Base-by-base conservation (phyloP, 768 basidiomycete genomes). In the Mycena venus region DNA sequence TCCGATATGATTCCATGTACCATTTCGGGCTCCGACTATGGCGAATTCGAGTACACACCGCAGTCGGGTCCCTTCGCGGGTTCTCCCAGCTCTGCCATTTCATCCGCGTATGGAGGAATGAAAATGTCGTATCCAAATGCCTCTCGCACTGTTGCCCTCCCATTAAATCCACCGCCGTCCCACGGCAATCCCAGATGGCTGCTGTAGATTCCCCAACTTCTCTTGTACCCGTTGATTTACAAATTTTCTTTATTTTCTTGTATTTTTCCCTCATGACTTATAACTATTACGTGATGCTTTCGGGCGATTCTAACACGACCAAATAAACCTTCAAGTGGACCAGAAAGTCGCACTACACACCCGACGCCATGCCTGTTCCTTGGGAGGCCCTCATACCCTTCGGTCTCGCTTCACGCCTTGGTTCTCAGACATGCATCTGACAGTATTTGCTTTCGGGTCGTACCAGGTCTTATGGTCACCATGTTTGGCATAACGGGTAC, bases 371-470 rank as follows among this genome's bases (percentile, higher is more conserved):
- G 97, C 97, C 97, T 68, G 93, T 98, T 78, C 97, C 97, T 78
- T 99, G 95, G 94, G 97, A 99, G 87, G 96, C 97, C 63, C 90
- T 99, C 78, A 95, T 99, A 87, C 97, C 97, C 58, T 97, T 97
- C 80, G 97, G 97, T 97, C 49, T 80, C 71, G 74, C 61, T 62
- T 58, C 55, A 51, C 68, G 77, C 70, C 42, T 60, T 68, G 31
- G 34, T 25, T 61, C 23, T 38, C 32, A 40, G 42, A 31, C 23
- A 68, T 53, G 15, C 3, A 60, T 68, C 51, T 81, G 72, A 51
- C 79, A 47, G 34, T 72, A 53, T 66, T 19, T 49, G 25, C 27
- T 38, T 68, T 42, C 27, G 70, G 19, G 14, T 42, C 36, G 34
- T 17, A 59, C 38, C 72, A 97, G 96, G 92, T 85, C 91, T 98